Percentiles rank a stretch among this genome's conserved stretches.
Conservation (phyloP, 352 stramenopile species). For the Phytophthora brassicae region DNA sequence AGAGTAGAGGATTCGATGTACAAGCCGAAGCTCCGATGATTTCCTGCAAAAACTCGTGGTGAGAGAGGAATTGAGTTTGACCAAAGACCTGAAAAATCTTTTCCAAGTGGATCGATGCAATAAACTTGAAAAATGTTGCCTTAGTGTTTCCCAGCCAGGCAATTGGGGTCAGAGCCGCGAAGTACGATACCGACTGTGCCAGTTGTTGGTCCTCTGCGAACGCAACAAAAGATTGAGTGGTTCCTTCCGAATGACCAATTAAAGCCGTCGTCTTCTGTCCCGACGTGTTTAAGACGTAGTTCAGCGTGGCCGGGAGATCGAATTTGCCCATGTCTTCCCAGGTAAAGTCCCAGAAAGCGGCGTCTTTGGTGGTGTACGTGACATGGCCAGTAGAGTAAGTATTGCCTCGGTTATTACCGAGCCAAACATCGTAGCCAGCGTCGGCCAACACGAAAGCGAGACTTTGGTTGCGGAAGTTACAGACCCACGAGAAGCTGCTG, state of each 20-base stretch:
- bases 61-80: slow-evolving; percentile 39
- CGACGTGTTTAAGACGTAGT: slow-evolving; percentile 36
- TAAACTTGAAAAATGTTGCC: slow-evolving; percentile 29
- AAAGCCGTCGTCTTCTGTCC: slow-evolving; percentile 39
- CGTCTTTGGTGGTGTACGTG: slow-evolving; percentile 38
- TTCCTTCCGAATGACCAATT: slow-evolving; percentile 55
- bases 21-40: slow-evolving; percentile 36
- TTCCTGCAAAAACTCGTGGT: slow-evolving; percentile 38
- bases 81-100: slow-evolving; percentile 39
- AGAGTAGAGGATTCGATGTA: slow-evolving; percentile 34
- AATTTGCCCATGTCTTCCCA: slow-evolving; percentile 59
- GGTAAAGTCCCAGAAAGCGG: slow-evolving; percentile 54
- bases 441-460: slow-evolving; percentile 54
- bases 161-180: slow-evolving; percentile 48
- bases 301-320: slow-evolving; percentile 52
- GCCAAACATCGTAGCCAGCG: slow-evolving; percentile 54
- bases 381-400: slow-evolving; percentile 54
- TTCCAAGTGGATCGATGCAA: no score
- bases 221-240: slow-evolving; percentile 50
- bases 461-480: slow-evolving; percentile 57
- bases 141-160: slow-evolving; percentile 35
- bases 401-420: slow-evolving; percentile 59
- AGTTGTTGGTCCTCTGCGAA: slow-evolving; percentile 55
- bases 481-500: slow-evolving; percentile 52
- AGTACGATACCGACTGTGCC: slow-evolving; percentile 48